These are phyloP conservation scores for Termitomyces sp. DNA, from an alignment of 768 basidiomycete genomes.

Conservation along the genomic window DNA sequence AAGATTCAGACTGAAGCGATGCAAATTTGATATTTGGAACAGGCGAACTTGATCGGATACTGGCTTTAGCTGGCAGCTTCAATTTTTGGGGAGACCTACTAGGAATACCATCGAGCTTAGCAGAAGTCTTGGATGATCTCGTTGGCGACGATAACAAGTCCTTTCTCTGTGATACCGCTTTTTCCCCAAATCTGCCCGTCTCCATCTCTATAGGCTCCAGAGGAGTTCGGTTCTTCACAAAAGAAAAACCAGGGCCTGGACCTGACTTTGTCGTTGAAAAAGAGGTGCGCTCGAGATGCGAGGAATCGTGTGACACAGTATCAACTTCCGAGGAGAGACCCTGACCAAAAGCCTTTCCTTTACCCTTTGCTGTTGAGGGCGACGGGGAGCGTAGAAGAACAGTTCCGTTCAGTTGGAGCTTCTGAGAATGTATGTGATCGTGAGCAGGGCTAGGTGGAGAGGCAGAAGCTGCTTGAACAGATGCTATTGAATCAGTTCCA, in stretches of 20 bases:
- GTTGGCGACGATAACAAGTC: conserved; percentile 26
- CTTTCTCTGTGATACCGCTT: conserved; percentile 14
- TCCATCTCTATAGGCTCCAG: conserved; percentile 43
- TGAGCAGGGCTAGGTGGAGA: conserved; percentile 3
- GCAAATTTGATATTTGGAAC: not conserved
- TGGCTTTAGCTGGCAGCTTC: not conserved
- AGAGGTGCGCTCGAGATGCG: conserved; percentile 30
- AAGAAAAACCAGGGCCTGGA: conserved; percentile 28
- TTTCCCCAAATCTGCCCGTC: conserved; percentile 18
- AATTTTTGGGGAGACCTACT: conserved; percentile 38
- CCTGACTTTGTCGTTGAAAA: not conserved
- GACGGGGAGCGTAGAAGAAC: conserved; percentile 5
- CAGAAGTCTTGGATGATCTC: conserved; percentile 21
- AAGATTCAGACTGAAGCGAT: not conserved
- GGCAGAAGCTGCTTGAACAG: not conserved
- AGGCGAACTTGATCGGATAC: not conserved
- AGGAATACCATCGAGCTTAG: conserved; percentile 42
- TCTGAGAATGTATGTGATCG: not conserved
- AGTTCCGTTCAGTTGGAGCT: not conserved
- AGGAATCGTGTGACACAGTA: conserved; percentile 13
- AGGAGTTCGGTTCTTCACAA: conserved; percentile 30
- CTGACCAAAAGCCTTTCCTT: conserved; percentile 8
- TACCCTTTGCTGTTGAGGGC: conserved; percentile 9
- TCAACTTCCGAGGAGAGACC: not conserved
- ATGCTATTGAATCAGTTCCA: not conserved